Percentiles rank a stretch among this genome's conserved stretches.
Evolutionary conservation across 2,329 filamentous ascomycete species (phyloP).

Genomic region (Fusarium sp.): DNA sequence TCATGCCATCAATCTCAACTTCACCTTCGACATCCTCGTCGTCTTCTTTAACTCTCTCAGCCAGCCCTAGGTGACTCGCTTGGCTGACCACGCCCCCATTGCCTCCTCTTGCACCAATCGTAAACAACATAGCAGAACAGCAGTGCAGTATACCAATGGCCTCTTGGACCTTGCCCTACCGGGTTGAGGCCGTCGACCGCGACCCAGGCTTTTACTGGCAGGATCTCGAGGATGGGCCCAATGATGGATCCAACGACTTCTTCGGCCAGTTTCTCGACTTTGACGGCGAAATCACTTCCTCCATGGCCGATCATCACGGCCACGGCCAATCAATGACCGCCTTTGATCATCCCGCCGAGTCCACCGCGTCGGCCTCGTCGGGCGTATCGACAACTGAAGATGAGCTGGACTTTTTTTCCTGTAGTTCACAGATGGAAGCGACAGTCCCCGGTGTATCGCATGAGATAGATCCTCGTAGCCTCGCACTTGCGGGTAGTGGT

Average conservation of each 20-base stretch:
- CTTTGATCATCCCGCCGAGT: slow-evolving; percentile 50
- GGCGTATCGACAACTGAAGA: slow-evolving; percentile 53
- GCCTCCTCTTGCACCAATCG: slow-evolving; percentile 18
- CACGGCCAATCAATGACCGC: slow-evolving; percentile 44
- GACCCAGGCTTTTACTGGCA: slow-evolving; percentile 55
- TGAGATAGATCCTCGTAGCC: slow-evolving; percentile 51
- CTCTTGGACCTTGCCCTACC: slow-evolving; percentile 55
- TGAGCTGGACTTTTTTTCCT: slow-evolving; percentile 56
- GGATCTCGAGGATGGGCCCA: slow-evolving; percentile 50
- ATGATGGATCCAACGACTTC: slow-evolving; percentile 52
- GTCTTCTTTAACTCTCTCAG: slow-evolving; percentile 33
- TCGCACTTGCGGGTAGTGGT: slow-evolving; percentile 42
- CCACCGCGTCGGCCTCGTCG: slow-evolving; percentile 54
- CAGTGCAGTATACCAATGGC: slow-evolving; percentile 49
- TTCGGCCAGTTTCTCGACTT: slow-evolving; percentile 57
- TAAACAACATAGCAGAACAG: slow-evolving; percentile 19
- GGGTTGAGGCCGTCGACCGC: slow-evolving; percentile 53
- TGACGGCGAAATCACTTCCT: slow-evolving; percentile 48
- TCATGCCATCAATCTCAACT: slow-evolving; percentile 42
- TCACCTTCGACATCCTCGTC: slow-evolving; percentile 37
- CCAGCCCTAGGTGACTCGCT: slow-evolving; percentile 42
- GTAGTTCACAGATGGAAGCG: slow-evolving; percentile 51
- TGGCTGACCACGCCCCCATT: slow-evolving; percentile 35
- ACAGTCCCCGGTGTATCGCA: slow-evolving; percentile 41
- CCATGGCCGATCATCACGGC: slow-evolving; percentile 41